Conservation (phyloP, 2,329 filamentous ascomycete species). For the Thelonectria discophora region DNA sequence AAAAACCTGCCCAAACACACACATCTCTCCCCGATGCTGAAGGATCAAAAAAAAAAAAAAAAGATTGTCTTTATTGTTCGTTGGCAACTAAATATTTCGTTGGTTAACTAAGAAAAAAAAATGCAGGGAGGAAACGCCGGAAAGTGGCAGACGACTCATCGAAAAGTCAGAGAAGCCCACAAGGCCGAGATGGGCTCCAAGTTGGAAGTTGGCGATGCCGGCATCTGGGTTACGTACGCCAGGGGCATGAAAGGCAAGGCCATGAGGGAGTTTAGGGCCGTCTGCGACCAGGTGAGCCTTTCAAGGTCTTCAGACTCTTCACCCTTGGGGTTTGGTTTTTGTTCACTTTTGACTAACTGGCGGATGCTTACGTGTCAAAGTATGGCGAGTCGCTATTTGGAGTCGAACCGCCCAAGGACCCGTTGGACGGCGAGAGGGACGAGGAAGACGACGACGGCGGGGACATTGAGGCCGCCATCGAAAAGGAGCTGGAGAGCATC, state of each 20-base stretch:
- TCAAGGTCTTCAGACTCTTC: no score
- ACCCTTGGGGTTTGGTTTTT: slow-evolving; percentile 29
- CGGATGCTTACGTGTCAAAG: slow-evolving; percentile 48
- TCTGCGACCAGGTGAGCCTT: slow-evolving; percentile 70
- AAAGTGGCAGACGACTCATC: slow-evolving; percentile 70
- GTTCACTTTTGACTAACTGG: slow-evolving; percentile 22
- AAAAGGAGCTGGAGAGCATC: slow-evolving; percentile 74
- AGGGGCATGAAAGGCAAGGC: slow-evolving; percentile 76
- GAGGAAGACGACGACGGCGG: slow-evolving; percentile 53
- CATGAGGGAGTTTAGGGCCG: slow-evolving; percentile 69
- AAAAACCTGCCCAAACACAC: background rate
- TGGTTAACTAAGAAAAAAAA: no score
- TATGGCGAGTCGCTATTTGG: slow-evolving; percentile 72
- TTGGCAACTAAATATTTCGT: slow-evolving; percentile 12
- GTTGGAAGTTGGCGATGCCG: slow-evolving; percentile 74
- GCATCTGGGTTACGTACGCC: slow-evolving; percentile 82
- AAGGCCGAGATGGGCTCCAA: slow-evolving; percentile 53
- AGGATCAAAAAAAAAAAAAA: no score
- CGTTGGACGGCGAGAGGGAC: slow-evolving; percentile 45
- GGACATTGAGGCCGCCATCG: slow-evolving; percentile 79
- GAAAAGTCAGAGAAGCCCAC: slow-evolving; percentile 59
- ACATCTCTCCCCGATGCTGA: background rate
- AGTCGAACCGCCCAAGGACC: slow-evolving; percentile 51
- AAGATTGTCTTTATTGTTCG: background rate
- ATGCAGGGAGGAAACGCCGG: slow-evolving; percentile 61